Evolutionary conservation across 2,329 filamentous ascomycete species (phyloP).

Genomic region (Exophiala calicioides): DNA sequence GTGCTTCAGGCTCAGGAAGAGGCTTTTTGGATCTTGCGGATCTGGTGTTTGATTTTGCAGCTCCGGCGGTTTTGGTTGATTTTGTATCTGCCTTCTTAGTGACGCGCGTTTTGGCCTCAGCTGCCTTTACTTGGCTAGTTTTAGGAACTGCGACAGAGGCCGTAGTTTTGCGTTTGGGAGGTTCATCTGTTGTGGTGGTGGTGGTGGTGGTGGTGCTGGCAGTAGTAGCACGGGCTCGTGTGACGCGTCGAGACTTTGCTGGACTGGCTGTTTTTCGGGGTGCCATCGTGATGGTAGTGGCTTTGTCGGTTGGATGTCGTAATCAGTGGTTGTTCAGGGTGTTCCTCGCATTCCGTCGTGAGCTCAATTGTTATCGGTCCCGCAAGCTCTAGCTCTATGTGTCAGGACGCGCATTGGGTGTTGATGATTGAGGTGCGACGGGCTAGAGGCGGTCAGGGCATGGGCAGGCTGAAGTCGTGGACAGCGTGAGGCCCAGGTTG

Average conservation of each 20-base stretch:
- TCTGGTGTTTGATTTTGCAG: conserved; percentile 2
- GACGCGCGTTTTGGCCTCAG: conserved; percentile 24
- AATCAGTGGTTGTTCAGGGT: too few species aligned
- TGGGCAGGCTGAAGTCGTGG: too few species aligned
- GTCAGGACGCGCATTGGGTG: too few species aligned
- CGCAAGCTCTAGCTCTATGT: too few species aligned
- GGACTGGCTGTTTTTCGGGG: conserved; percentile 32
- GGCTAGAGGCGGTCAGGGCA: too few species aligned
- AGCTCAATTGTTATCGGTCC: too few species aligned
- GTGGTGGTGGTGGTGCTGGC: conserved; percentile 13
- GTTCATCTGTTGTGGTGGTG: conserved; percentile 11
- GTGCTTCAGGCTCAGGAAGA: too few species aligned
- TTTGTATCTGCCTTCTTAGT: conserved; percentile 23
- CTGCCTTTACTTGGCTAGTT: conserved; percentile 27
- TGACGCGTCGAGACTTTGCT: conserved; percentile 34
- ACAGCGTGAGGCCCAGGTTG: too few species aligned
- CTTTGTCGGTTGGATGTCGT: too few species aligned
- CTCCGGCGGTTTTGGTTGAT: conserved; percentile 5
- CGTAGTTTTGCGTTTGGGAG: conserved; percentile 23
- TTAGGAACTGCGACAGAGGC: conserved; percentile 18
- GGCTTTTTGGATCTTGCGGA: too few species aligned
- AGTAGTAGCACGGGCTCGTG: conserved; percentile 35
- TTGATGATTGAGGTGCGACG: too few species aligned
- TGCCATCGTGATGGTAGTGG: conserved; percentile 23
- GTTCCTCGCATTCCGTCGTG: background rate